Conservation (phyloP, 306 rosid species). For the Rosa persica region DNA sequence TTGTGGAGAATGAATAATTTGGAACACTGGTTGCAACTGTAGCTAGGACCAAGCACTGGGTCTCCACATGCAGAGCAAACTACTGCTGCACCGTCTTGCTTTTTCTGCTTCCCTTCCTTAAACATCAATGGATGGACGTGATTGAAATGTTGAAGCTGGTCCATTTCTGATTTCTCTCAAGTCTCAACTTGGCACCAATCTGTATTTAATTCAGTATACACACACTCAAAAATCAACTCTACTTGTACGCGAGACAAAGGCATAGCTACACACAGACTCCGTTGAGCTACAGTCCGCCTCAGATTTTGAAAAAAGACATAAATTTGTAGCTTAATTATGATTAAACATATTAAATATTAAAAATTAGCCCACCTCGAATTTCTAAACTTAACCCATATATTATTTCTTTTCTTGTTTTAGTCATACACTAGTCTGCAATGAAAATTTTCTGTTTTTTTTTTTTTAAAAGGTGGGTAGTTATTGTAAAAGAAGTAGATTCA, state of each 20-base stretch:
- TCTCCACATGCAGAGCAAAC: background rate
- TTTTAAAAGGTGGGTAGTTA: no score
- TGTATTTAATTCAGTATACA: background rate
- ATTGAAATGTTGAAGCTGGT: background rate
- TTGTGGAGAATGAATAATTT: background rate
- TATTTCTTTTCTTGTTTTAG: no score
- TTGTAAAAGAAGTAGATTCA: no score
- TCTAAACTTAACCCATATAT: no score
- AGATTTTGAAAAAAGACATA: no score
- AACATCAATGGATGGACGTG: background rate
- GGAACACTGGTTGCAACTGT: background rate
- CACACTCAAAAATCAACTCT: background rate
- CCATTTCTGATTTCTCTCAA: background rate
- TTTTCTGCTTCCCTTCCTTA: background rate
- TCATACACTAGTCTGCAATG: no score
- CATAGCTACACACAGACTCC: no score
- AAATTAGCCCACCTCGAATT: no score
- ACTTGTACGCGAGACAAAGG: background rate
- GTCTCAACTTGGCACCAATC: background rate
- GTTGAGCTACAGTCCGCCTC: no score
- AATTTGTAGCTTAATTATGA: no score
- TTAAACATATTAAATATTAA: no score
- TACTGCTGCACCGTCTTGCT: background rate
- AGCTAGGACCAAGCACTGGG: background rate
- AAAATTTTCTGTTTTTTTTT: no score